Evolutionary conservation across 768 basidiomycete genomes (phyloP), one percentile per base, ranked within the genome.

Genomic region (Krasilnikovozyma curviuscula): DNA sequence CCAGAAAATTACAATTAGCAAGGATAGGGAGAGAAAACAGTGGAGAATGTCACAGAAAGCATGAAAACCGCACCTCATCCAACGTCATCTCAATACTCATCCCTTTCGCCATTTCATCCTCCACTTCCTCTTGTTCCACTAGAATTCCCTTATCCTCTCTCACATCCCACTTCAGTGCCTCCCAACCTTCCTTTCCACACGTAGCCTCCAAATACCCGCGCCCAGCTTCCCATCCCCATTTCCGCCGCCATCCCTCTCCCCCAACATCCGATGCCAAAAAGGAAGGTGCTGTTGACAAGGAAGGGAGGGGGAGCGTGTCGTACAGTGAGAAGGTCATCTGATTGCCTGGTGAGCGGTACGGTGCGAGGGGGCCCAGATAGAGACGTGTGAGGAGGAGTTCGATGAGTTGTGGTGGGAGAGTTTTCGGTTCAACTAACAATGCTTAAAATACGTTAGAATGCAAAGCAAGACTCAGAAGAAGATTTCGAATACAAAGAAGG

Each of bases 181-280:
- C 35, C 35, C 44, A 42, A 18, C 24, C 29, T 1, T 29, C 19
- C 21, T 25, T 37, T n/a, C n/a, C n/a, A n/a, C n/a, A n/a, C n/a
- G n/a, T n/a, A n/a, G n/a, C n/a, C n/a, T n/a, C n/a, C n/a, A n/a
- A n/a, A 19, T 50, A 50, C 3, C 18, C 37, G 13, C 40, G 37
- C 21, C 31, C 41, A 16, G 21, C 28, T 14, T 30, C 25, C 49
- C 49, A 44, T 3, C 49, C 49, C 43, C 49, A 50, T 18, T 41
- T 43, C 49, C 43, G 39, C 6, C 49, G 24, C 1, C 18, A 12
- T 1, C 42, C 23, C 3, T 12, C 16, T 9, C 23, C 40, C 25
- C 31, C 27, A 24, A 41, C 33, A 27, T 19, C 32, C 9, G 27
- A 19, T 27, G n/a, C 23, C 38, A 32, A 5, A 19, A 6, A 24